Percentiles rank a stretch among this genome's conserved stretches.
Evolutionary conservation across 129 eudicot genomes (phyloP).

Genomic region (Flaveria brownii): DNA sequence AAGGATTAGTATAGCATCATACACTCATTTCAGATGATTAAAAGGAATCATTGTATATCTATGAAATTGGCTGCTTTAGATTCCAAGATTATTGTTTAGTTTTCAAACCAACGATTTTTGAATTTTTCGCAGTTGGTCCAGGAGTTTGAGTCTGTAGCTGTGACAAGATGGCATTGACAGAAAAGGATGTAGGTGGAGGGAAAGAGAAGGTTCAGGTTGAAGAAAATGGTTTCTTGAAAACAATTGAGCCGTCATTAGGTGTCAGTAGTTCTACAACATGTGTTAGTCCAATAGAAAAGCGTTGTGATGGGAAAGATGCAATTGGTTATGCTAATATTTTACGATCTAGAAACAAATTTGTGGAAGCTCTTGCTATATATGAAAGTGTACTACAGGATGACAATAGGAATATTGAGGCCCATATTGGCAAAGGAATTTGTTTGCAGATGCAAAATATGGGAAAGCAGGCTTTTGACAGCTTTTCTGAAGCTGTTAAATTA

Average conservation of each 20-base stretch:
- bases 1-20: background rate
- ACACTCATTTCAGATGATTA: background rate
- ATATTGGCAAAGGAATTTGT: conserved; percentile 93
- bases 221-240: conserved; percentile 52
- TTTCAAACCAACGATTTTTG: background rate
- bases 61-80: conserved; percentile 6
- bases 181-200: conserved; percentile 57
- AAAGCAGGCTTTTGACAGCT: conserved; percentile 79
- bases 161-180: conserved; percentile 60
- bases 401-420: conserved; percentile 66
- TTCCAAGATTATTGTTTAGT: conserved; percentile 2
- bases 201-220: conserved; percentile 46
- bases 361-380: conserved; percentile 76
- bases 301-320: conserved; percentile 66
- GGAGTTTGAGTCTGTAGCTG: conserved; percentile 29
- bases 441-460: conserved; percentile 86
- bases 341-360: conserved; percentile 88
- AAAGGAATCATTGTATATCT: background rate
- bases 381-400: conserved; percentile 75
- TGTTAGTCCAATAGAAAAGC: conserved; percentile 43
- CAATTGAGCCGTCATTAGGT: conserved; percentile 47
- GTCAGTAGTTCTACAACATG: conserved; percentile 35
- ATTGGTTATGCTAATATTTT: conserved; percentile 87
- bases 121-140: conserved; percentile 24
- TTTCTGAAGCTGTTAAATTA: conserved; percentile 74